Evolutionary conservation across 805 yeast species (phyloP), one percentile per base, ranked within the genome.

Genomic region (Tetrapisispora phaffii): DNA sequence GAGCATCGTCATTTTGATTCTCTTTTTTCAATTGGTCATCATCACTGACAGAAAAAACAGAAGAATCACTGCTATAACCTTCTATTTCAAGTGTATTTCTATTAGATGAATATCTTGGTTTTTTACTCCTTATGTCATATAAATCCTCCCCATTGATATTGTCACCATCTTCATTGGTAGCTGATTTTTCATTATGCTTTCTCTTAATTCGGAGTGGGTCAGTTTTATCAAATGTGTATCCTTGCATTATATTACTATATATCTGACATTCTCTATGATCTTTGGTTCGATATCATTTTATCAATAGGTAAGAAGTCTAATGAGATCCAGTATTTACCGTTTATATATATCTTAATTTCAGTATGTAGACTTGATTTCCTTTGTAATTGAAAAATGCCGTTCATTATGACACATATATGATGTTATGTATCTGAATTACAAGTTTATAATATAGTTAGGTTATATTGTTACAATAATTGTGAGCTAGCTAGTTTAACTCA

Each of bases 41-140:
- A 40, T 40, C 43, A 24, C 38, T 24, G 26, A 17, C 32, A 15
- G 29, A 33, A 7, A 7, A 16, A 26, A 23, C 16, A 8, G 44
- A 41, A 7, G 39, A 41, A 22, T 41, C 44, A 34, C 34, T 41
- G 28, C 8, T 15, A 34, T 34, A 41, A 6, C 23, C 33, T 10
- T 22, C 16, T 17, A 24, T 15, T n/a, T 7, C 4, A 24, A 23
- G 4, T 17, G 22, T 21, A 3, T 24, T 4, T 21, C 23, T 40
- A 7, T 22, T 24, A 19, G n/a, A n/a, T 9, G 13, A 28, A 5
- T 10, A 12, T 28, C 10, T 9, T 6, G 31, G 31, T 10, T 23
- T n/a, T 19, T 32, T 22, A 9, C 10, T 29, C 19, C n/a, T 32
- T 4, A 21, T 16, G 2, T 8, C 12, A 19, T 19, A 13, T 7